Evolutionary conservation across 352 stramenopile species (phyloP), one percentile per base, ranked within the genome.

Genomic region (Phytophthora nicotianae): DNA sequence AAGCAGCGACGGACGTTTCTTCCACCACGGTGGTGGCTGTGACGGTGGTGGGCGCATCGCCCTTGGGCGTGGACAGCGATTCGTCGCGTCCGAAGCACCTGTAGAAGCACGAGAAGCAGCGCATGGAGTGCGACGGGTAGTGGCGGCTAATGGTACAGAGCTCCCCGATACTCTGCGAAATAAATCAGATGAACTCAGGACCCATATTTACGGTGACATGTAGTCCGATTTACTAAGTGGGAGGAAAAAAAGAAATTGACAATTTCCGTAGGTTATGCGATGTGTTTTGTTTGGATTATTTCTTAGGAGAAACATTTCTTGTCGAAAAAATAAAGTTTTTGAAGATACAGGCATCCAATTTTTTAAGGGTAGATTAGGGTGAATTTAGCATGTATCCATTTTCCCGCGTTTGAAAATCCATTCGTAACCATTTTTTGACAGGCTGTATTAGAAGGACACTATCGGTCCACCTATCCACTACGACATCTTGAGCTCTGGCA

Each of bases 21-120:
- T 65, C 51, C 16, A 56, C 51, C 24, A 55, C 54, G 14, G 62
- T 71, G 21, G 27, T 43, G 19, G 50, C 40, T 19, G 42, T 54
- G 41, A 53, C 24, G 35, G 47, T 54, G n/a, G 57, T 55, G 13
- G 58, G n/a, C 14, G 11, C 48, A 16, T 78, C 50, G 7, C 49
- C 54, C 37, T 70, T 76, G 19, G 72, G 56, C 47, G 62, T 70
- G 13, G 54, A 49, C 17, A 68, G 52, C 7, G 64, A 51, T 13
- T 75, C 47, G 50, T n/a, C 29, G 24, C 53, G 48, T 2, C 29
- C 26, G 59, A 87, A 92, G 59, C 82, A 91, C 42, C 62, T 72
- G 46, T 78, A 74, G 50, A 90, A 70, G 46, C 76, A 90, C 51
- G 88, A 75, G 46, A 92, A 58, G 58, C 83, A 92, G 62, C 79